Evolutionary conservation across 768 basidiomycete species (phyloP).

Genomic region (Termitomyces sp.): DNA sequence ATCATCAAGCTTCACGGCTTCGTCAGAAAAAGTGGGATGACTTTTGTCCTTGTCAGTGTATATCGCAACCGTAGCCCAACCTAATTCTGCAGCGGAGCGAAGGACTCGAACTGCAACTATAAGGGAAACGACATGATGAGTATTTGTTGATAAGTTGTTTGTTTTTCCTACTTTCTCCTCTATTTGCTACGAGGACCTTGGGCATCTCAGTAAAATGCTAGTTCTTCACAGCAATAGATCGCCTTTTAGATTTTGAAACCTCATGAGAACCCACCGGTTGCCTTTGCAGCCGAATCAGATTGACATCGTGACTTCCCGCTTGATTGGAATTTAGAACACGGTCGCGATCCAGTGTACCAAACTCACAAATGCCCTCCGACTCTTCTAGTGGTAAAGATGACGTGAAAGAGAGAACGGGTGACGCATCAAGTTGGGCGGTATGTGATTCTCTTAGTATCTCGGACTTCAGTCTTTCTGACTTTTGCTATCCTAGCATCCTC

Average conservation of each 20-base stretch:
- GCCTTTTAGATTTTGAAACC: background rate
- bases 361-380: constrained; percentile 24
- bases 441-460: background rate
- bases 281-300: constrained; percentile 24
- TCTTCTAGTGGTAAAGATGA: background rate
- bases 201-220: constrained; percentile 26
- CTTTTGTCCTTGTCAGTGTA: constrained; percentile 85
- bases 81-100: constrained; percentile 49
- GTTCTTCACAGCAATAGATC: background rate
- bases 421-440: constrained; percentile 28
- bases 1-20: constrained; percentile 82
- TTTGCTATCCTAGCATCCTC: constrained; percentile 19
- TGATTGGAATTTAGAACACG: background rate
- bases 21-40: constrained; percentile 75
- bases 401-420: constrained; percentile 8
- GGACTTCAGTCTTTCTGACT: background rate
- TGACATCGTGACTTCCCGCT: background rate
- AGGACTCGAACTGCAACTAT: constrained; percentile 89
- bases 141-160: constrained; percentile 20
- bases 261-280: constrained; percentile 16
- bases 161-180: constrained; percentile 53
- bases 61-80: constrained; percentile 81
- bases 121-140: constrained; percentile 1
- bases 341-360: background rate
- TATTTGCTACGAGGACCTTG: constrained; percentile 73